Conservation (phyloP, 768 basidiomycete species). For the Leucocoprinus leucothites region DNA sequence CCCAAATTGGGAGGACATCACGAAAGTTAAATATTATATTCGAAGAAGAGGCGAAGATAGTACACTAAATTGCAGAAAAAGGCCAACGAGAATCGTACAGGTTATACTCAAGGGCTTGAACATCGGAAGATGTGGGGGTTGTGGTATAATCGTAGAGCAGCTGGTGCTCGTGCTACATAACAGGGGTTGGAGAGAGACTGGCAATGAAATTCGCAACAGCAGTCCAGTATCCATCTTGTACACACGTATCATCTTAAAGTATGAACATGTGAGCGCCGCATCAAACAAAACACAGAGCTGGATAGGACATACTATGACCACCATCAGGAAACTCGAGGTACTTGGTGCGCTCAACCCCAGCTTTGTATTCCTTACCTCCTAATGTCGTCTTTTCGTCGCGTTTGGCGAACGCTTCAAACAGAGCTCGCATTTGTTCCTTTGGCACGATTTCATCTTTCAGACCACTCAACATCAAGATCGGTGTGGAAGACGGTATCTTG, state of each 20-base stretch:
- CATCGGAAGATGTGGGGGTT: no score
- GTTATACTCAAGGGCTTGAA: no score
- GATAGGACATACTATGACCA: conserved; percentile 44
- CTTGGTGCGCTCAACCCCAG: conserved; percentile 50
- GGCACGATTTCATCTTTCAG: conserved; percentile 70
- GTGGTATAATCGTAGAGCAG: no score
- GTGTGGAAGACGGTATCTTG: conserved; percentile 58
- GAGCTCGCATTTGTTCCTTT: conserved; percentile 67
- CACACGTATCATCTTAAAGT: conserved; percentile 49
- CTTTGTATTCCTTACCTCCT: conserved; percentile 38
- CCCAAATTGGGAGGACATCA: no score
- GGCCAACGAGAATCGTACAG: no score
- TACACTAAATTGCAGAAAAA: no score
- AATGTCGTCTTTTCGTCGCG: conserved; percentile 44
- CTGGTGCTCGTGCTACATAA: no score
- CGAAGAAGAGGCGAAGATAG: no score
- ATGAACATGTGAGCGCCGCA: neutral
- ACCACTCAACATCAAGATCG: conserved; percentile 84
- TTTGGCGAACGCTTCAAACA: conserved; percentile 62
- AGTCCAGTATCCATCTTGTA: conserved; percentile 53
- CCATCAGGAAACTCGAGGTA: conserved; percentile 56
- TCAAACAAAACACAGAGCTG: conserved; percentile 3
- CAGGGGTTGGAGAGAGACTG: conserved; percentile 16
- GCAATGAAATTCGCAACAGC: conserved; percentile 47
- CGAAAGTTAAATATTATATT: no score